phyloP scores from a whole-genome alignment of 2,329 filamentous ascomycete species.

The Ceratocystis smalleyi region DNA sequence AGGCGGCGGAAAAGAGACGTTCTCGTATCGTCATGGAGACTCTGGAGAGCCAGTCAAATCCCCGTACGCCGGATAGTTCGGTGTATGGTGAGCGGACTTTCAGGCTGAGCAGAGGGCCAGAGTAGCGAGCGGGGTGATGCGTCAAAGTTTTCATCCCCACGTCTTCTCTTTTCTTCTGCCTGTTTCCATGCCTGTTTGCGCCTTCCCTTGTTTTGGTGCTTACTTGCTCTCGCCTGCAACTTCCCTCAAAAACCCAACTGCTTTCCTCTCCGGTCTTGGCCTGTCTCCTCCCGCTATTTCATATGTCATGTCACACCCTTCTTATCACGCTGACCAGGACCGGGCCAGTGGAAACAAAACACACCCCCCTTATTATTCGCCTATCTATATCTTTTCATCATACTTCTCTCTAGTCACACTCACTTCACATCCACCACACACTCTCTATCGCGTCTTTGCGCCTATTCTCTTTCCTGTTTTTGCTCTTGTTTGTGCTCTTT shows the following conservation, averaged over 20 bases:
- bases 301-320: background rate
- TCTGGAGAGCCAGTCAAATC: conserved; percentile 8
- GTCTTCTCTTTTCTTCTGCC: background rate
- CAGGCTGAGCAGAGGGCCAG: conserved; percentile 12
- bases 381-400: background rate
- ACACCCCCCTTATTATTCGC: background rate
- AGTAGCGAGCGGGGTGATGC: background rate
- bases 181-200: background rate
- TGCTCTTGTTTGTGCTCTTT: background rate
- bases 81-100: conserved; percentile 11
- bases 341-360: background rate
- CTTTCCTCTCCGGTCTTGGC: background rate
- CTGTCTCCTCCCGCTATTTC: background rate
- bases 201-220: background rate
- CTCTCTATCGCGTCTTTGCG: background rate
- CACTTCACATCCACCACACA: background rate
- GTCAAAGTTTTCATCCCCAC: background rate
- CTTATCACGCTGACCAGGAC: background rate
- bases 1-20: conserved; percentile 13
- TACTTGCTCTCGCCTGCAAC: background rate
- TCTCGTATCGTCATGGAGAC: conserved; percentile 10
- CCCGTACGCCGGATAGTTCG: conserved; percentile 12
- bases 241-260: background rate
- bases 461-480: background rate
- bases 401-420: background rate